A percentile compares a stretch with the other conserved stretches of the same genome.
Conservation (phyloP, 2,329 filamentous ascomycete species). For the Aureobasidium subglaciale region DNA sequence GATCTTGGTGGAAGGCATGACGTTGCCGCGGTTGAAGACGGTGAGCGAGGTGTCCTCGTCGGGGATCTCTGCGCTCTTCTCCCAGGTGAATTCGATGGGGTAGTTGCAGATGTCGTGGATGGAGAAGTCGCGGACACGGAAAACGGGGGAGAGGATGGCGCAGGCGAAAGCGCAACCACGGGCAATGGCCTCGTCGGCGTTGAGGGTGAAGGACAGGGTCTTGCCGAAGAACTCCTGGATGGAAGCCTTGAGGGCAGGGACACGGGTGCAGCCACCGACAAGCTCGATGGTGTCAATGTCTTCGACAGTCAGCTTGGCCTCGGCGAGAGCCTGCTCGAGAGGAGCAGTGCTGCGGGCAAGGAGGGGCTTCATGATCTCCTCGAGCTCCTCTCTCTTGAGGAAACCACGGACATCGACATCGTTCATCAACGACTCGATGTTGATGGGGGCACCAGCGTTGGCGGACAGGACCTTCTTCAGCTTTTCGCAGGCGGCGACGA, state of each 20-base stretch:
- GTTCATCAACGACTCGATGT: constrained; percentile 98
- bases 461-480: constrained; percentile 97
- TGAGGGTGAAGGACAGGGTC: constrained; percentile 87
- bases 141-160: constrained; percentile 92
- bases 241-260: constrained; percentile 83
- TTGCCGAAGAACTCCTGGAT: constrained; percentile 91
- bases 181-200: constrained; percentile 95
- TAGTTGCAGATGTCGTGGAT: constrained; percentile 97
- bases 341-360: constrained; percentile 65
- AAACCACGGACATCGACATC: constrained; percentile 84
- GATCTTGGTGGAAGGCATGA: constrained; percentile 97
- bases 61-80: constrained; percentile 95
- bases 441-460: constrained; percentile 85
- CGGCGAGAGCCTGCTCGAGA: constrained; percentile 85
- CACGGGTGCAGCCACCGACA: constrained; percentile 89
- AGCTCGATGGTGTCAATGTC: constrained; percentile 93
- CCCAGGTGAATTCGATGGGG: constrained; percentile 97
- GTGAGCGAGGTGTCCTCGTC: constrained; percentile 96
- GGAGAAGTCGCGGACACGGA: constrained; percentile 96
- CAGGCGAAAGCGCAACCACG: constrained; percentile 96
- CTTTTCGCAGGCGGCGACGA: constrained; percentile 86
- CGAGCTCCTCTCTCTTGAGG: constrained; percentile 90
- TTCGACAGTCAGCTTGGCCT: constrained; percentile 82
- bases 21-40: constrained; percentile 95
- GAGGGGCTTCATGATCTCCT: constrained; percentile 80